These are phyloP conservation scores for Populus ilicifolia DNA, from an alignment of 345 rosid species.

Conservation along the genomic window DNA sequence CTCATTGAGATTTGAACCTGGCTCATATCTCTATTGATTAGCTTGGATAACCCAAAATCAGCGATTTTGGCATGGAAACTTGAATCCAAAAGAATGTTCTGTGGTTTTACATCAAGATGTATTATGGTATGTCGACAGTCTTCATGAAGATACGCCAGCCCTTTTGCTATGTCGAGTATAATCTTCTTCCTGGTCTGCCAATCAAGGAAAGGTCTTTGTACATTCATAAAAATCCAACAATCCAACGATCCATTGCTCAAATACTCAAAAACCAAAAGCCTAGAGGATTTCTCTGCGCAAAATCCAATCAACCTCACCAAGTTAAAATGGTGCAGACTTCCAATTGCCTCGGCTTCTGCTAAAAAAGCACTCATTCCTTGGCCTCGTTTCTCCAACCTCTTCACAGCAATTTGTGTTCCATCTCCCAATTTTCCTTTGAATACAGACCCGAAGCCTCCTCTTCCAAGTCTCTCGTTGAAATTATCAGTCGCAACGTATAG, in stretches of 20 bases:
- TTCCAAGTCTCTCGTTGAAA: constrained; percentile 56
- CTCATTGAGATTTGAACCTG: background rate
- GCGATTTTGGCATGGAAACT: constrained; percentile 10
- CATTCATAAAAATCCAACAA: constrained; percentile 1
- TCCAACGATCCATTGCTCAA: constrained; percentile 20
- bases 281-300: constrained; percentile 4
- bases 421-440: constrained; percentile 61
- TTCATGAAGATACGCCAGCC: constrained; percentile 10
- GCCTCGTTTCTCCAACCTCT: constrained; percentile 66
- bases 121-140: constrained; percentile 8
- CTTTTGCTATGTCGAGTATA: background rate
- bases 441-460: constrained; percentile 76
- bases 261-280: constrained; percentile 14
- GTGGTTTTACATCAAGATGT: constrained; percentile 14
- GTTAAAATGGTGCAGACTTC: constrained; percentile 59
- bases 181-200: constrained; percentile 14
- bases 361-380: constrained; percentile 58
- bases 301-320: constrained; percentile 20
- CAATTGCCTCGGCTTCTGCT: constrained; percentile 68
- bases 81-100: constrained; percentile 5
- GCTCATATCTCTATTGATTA: background rate
- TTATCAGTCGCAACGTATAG: constrained; percentile 47
- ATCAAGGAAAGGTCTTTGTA: background rate
- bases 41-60: constrained; percentile 14
- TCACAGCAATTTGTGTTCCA: constrained; percentile 74